Evolutionary conservation across 2,329 filamentous ascomycete species (phyloP), one percentile per base, ranked within the genome.

Genomic region (Xylariales sp.): DNA sequence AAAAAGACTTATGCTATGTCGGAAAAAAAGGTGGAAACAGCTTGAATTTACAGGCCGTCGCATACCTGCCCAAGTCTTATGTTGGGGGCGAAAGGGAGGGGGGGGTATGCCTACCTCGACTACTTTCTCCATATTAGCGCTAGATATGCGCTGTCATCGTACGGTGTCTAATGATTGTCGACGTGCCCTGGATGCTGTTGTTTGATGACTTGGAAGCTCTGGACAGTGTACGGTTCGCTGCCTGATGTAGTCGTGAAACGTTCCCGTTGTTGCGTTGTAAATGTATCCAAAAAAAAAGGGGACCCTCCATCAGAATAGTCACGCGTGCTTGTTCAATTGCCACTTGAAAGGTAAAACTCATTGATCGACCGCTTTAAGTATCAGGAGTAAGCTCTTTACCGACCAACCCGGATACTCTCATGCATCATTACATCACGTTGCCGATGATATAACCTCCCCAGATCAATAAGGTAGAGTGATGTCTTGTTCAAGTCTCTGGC

Each of bases 371-470:
- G 8, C 18, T 56, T 46, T 18, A 48, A 34, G 32, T 39, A 16
- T n/a, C 23, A 41, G 52, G 39, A 34, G 34, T 56, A 46, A 45
- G 53, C 46, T 28, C 9, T 46, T 36, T 30, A 61, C 28, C 12
- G 3, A 34, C 2, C 12, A 23, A 39, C 52, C 16, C 39, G 3
- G 28, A 32, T 23, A 16, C 2, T 5, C 16, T 28, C 34, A 34
- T 34, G 56, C 36, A 45, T 64, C 16, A 50, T 67, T 60, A 64
- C 61, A 56, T 64, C 61, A 60, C 49, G n/a, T 4, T 14, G 9
- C 23, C 18, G 49, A 55, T 14, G 32, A 36, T 59, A 55, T 48
- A 16, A 36, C 18, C 34, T 56, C 16, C 16, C 6, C 5, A 23
- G 8, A 41, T 39, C 10, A 50, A 58, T 48, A 39, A 54, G 39